Conservation (phyloP, 1,139 yeast genomes). For the Nadsonia commutata region DNA sequence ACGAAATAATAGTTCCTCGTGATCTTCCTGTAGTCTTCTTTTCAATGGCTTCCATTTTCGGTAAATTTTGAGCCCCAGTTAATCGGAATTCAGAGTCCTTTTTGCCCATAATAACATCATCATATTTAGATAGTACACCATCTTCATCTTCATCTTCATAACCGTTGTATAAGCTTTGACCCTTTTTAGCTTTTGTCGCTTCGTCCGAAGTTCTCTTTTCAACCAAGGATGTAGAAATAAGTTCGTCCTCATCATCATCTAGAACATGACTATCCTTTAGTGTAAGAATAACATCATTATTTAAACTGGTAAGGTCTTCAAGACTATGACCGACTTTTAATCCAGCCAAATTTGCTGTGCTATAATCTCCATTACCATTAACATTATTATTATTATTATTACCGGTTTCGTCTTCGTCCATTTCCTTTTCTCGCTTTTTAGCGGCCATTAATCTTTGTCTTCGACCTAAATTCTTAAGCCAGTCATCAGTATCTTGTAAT, state of each 20-base stretch:
- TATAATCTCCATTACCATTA: slow-evolving; percentile 10
- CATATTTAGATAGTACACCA: background rate
- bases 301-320: slow-evolving; percentile 27
- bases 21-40: background rate
- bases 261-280: slow-evolving; percentile 44
- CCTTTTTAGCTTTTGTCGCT: background rate
- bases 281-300: slow-evolving; percentile 44
- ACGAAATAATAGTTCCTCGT: background rate
- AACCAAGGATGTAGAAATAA: background rate
- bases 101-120: background rate
- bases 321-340: slow-evolving; percentile 34
- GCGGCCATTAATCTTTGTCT: slow-evolving; percentile 2
- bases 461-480: slow-evolving; percentile 13
- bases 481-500: slow-evolving; percentile 6
- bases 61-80: background rate
- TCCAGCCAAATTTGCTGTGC: slow-evolving; percentile 23
- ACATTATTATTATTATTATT: slow-evolving; percentile 10
- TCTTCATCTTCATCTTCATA: background rate
- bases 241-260: slow-evolving; percentile 34
- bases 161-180: background rate
- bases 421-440: slow-evolving; percentile 10
- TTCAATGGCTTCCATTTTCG: background rate
- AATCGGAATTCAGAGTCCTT: background rate
- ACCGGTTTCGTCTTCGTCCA: slow-evolving; percentile 7
- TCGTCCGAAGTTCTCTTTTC: background rate